These are phyloP conservation scores for Gnetum montanum DNA, from an alignment of 75 land plant genomes.

Conservation along the genomic window DNA sequence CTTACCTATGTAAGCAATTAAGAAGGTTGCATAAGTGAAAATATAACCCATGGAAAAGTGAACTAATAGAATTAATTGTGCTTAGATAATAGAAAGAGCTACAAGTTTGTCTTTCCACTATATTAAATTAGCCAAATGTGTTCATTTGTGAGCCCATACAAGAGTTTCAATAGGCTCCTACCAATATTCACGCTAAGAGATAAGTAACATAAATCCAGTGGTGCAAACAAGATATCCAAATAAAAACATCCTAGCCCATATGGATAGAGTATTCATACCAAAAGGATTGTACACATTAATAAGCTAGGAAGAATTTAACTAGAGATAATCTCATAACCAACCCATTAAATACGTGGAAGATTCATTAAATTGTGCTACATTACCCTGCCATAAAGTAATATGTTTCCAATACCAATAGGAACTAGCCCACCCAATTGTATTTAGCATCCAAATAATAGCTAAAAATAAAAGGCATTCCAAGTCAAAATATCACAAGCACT, in stretches of 20 bases:
- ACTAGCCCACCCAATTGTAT: slow-evolving; percentile 6
- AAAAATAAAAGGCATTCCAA: slow-evolving; percentile 8
- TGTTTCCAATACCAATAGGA: background rate
- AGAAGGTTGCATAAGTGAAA: background rate
- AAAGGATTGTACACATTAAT: background rate
- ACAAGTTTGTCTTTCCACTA: too few relatives aligned
- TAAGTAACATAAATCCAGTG: background rate
- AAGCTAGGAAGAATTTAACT: background rate
- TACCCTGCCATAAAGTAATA: background rate
- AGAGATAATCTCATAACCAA: background rate
- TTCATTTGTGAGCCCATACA: too few relatives aligned
- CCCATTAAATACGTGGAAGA: background rate
- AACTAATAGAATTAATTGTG: too few relatives aligned
- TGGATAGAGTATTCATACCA: background rate
- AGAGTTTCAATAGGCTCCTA: too few relatives aligned
- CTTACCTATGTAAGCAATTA: background rate
- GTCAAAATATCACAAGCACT: background rate
- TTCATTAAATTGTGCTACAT: slow-evolving; percentile 4
- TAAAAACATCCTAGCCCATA: background rate
- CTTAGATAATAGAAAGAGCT: background rate
- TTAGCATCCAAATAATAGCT: background rate
- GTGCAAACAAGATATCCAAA: background rate
- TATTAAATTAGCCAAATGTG: too few relatives aligned
- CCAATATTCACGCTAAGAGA: too few relatives aligned
- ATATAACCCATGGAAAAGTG: background rate